These are phyloP conservation scores for Tylopilus felleus DNA, from an alignment of 768 basidiomycete genomes.

Conservation along the genomic window DNA sequence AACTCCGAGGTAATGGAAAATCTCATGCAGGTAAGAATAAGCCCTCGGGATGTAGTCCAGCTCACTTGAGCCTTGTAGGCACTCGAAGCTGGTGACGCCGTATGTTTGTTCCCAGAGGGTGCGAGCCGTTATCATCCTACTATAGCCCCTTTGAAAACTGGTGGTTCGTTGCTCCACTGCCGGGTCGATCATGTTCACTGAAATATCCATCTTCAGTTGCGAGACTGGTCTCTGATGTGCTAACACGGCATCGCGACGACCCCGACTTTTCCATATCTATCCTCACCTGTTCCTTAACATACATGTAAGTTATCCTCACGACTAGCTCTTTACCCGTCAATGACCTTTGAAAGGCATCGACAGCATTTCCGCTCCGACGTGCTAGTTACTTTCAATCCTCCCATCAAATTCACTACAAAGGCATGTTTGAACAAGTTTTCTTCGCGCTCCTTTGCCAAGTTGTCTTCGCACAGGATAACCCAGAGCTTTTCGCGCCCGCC, in stretches of 20 bases:
- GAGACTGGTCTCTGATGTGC: conserved; percentile 73
- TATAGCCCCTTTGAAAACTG: conserved; percentile 86
- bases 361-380: conserved; percentile 89
- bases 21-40: conserved; percentile 54
- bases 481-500: conserved; percentile 67
- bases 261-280: conserved; percentile 71
- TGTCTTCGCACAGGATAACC: conserved; percentile 49
- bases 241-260: conserved; percentile 64
- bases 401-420: conserved; percentile 63
- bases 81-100: conserved; percentile 70
- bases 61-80: conserved; percentile 44
- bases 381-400: conserved; percentile 75
- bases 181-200: neutral
- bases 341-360: conserved; percentile 54
- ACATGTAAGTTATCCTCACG: conserved; percentile 49
- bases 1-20: conserved; percentile 68
- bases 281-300: conserved; percentile 77
- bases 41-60: neutral
- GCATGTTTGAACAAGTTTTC: conserved; percentile 28
- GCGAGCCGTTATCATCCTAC: conserved; percentile 81
- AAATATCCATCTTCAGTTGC: conserved; percentile 50
- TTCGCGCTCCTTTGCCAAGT: neutral
- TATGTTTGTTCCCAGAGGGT: conserved; percentile 86
- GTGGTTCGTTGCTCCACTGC: conserved; percentile 46
- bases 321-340: neutral